Evolutionary conservation across 2,329 filamentous ascomycete genomes (phyloP), one percentile per base, ranked within the genome.

Genomic region (Verruconis gallopava): DNA sequence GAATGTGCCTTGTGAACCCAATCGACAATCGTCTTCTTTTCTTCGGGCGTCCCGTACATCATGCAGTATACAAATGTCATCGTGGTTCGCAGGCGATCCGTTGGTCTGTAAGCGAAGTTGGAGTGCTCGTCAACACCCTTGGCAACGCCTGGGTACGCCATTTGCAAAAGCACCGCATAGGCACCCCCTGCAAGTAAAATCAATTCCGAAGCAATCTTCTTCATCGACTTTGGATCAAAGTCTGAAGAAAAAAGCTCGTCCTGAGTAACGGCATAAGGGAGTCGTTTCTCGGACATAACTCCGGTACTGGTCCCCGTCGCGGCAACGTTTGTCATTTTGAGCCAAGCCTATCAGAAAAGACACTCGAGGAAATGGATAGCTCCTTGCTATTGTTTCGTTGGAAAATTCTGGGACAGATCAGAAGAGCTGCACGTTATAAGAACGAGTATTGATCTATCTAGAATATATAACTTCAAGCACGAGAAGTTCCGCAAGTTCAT

Each of bases 21-120:
- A 37, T 57, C 51, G 42, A 61, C 55, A 36, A 64, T 53, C n/a
- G 52, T 47, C 19, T 50, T 47, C 40, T 59, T 60, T 32, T 65
- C 59, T 0, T 48, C 44, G 1, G 47, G 44, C 0, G 55, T 58
- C 12, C 60, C 62, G 45, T 55, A 61, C 3, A 55, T 49, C 50
- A 62, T 61, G 43, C 57, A 60, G 46, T 63, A 63, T 28, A 64
- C 49, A 46, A 58, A 65, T 14, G 58, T 59, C 52, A 61, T 58
- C 12, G 58, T 63, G 0, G 58, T 61, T 9, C 55, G 53, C 4
- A 64, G 58, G 11, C 59, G 55, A 43, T 62, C 56, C 11, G 55
- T 42, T 1, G 58, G 56, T 9, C 60, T 54, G 41, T 55, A 55
- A 18, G 55, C 54, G 42, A 64, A 64, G 48, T 58, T 62, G 51